Base-by-base conservation (phyloP, 139 green algal species). In the Micromonas pusilla region DNA sequence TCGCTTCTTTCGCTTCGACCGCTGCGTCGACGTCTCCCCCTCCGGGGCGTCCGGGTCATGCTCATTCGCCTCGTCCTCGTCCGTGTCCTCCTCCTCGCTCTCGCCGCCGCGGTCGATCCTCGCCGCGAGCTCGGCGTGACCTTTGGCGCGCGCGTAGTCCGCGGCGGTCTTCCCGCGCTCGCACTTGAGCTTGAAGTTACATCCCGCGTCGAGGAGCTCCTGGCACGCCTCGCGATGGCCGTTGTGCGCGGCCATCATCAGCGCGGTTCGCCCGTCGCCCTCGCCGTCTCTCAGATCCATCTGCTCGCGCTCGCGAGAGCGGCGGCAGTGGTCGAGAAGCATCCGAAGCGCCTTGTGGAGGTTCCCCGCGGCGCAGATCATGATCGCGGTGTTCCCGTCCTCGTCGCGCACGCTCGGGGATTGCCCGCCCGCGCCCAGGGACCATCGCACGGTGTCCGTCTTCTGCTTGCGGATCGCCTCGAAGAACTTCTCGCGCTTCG, bases 1-100 rank as follows among this genome's bases (percentile, higher is more conserved):
- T 2, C 39, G 45, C 75, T 80, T 80, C 52, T 66, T 72, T 2
- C 62, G 57, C 75, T 73, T 72, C 20, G 33, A 64, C 2, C 75
- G n/a, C 63, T 80, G 63, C 75, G 63, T 73, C 52, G 75, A 57
- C 39, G 75, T 80, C 75, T 80, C 75, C 57, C 68, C 68, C 31
- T 75, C 68, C 26, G 53, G 13, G 28, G 26, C 68, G 37, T 73
- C 33, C 37, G 9, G 31, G 52, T 67, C 75, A 13, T 64, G 34
- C 21, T 65, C 53, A 1, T 57, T 36, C 2, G 25, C 31, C 9
- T 73, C 75, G 4, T 72, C 60, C 1, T 79, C 73, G 20, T 80
- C 75, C 19, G 25, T 32, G 4, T 72, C 62, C 34, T 80, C 75
- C 28, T 72, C 62, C 16, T 39, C 45, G 4, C 20, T 30, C 28